Evolutionary conservation across 306 rosid species (phyloP).

Genomic region (Trifolium pratense): DNA sequence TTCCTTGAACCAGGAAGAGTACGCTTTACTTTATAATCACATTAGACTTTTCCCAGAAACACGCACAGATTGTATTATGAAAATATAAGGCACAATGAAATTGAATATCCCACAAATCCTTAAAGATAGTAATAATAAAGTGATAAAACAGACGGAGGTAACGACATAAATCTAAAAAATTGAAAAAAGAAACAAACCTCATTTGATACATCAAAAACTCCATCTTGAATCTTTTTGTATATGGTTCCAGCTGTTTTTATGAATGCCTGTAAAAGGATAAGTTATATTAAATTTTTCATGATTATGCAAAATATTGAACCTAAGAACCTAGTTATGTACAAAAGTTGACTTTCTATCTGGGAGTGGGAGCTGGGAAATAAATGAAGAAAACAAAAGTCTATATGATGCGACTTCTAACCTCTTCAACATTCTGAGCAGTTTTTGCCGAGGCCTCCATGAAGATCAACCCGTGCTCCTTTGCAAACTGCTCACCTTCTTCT

Average conservation of each 20-base stretch:
- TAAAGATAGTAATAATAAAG: neutral
- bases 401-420: slow-evolving; percentile 55
- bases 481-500: slow-evolving; percentile 98
- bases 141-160: neutral
- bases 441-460: slow-evolving; percentile 99
- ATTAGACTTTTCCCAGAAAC: slow-evolving; percentile 6
- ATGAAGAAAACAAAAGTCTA: slow-evolving; percentile 26
- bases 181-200: slow-evolving; percentile 65
- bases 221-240: slow-evolving; percentile 93
- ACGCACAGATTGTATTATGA: slow-evolving; percentile 21
- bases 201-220: slow-evolving; percentile 95
- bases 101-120: neutral
- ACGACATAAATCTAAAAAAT: neutral
- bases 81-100: neutral
- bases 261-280: slow-evolving; percentile 67
- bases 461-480: slow-evolving; percentile 93
- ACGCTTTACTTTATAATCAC: neutral
- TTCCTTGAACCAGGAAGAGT: slow-evolving; percentile 12
- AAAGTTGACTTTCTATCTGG: neutral
- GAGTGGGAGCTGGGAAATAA: neutral
- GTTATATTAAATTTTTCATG: neutral
- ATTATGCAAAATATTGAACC: slow-evolving; percentile 34
- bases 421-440: slow-evolving; percentile 98
- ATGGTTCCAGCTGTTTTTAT: slow-evolving; percentile 95
- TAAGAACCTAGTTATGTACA: slow-evolving; percentile 4